phyloP scores from a whole-genome alignment of 495 filamentous ascomycete species.

The Tetracladium setigerum region DNA sequence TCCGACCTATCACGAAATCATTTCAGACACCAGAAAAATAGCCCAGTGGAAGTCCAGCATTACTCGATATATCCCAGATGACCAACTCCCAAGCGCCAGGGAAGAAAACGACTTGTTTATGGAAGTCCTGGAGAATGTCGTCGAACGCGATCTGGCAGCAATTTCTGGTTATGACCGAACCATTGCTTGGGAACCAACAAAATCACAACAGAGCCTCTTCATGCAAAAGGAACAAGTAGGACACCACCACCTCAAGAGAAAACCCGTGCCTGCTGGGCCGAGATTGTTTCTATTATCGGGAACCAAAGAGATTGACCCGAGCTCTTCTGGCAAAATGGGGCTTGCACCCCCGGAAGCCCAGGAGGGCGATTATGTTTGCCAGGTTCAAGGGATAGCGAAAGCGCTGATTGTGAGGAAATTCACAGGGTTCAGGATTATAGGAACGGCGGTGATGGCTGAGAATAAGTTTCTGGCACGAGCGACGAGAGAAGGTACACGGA shows the following conservation, averaged over 20 bases:
- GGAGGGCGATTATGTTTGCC: neutral
- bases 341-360: neutral
- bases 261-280: too few relatives aligned
- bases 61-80: neutral
- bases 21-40: neutral
- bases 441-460: conserved; percentile 1
- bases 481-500: neutral
- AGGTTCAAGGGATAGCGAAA: neutral
- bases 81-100: neutral
- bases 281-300: neutral
- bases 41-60: neutral
- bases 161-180: neutral
- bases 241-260: too few relatives aligned
- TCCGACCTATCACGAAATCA: neutral
- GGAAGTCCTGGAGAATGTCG: neutral
- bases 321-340: conserved; percentile 1
- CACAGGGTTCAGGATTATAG: neutral
- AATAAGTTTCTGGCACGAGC: neutral
- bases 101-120: conserved; percentile 3
- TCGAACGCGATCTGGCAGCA: neutral
- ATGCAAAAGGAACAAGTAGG: too few relatives aligned
- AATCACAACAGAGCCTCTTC: too few relatives aligned
- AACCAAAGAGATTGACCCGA: neutral
- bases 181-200: too few relatives aligned
- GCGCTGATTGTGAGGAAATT: neutral